phyloP scores from a whole-genome alignment of 805 yeast species.

The Teunomyces atbi region DNA sequence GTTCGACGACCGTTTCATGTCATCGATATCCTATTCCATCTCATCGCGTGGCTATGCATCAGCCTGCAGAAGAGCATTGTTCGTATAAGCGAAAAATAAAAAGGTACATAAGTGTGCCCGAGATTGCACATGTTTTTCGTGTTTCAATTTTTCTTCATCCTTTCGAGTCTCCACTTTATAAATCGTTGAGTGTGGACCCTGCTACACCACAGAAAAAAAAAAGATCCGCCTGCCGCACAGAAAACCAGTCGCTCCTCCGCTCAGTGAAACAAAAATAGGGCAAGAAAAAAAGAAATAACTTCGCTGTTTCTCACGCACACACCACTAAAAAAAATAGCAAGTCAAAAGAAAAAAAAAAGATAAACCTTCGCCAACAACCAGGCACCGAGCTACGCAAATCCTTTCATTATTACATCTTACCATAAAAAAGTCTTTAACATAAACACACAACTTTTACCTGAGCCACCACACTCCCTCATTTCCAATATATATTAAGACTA shows the following conservation, averaged over 20 bases:
- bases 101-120: too few relatives aligned
- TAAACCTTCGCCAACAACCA: not conserved
- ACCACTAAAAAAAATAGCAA: not conserved
- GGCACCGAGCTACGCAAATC: not conserved
- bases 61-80: not conserved
- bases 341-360: not conserved
- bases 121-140: too few relatives aligned
- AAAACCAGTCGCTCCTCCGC: too few relatives aligned
- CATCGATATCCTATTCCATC: not conserved
- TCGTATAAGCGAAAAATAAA: too few relatives aligned
- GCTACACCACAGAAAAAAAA: too few relatives aligned
- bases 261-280: not conserved
- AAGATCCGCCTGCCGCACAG: too few relatives aligned
- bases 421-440: too few relatives aligned
- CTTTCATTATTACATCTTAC: not conserved
- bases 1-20: not conserved
- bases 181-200: too few relatives aligned
- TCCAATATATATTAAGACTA: conserved; percentile 2
- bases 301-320: too few relatives aligned
- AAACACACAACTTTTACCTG: too few relatives aligned
- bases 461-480: not conserved
- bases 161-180: too few relatives aligned
- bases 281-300: not conserved
- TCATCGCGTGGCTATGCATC: not conserved
- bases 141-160: too few relatives aligned